Base-by-base conservation (phyloP, 2,329 filamentous ascomycete species). In the Fusarium pseudograminearum region DNA sequence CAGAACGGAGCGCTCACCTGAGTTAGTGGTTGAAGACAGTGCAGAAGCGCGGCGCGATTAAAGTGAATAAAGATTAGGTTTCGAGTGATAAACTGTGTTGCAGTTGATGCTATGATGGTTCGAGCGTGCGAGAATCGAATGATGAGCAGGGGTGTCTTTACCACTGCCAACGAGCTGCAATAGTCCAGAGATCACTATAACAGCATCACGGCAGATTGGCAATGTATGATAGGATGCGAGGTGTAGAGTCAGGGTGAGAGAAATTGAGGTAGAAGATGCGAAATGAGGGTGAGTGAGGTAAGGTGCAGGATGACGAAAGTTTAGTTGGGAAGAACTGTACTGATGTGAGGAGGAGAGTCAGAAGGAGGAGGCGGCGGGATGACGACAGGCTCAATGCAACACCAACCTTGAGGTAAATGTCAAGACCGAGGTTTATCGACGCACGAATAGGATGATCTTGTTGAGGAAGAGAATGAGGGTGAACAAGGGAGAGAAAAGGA, bases 131-230 rank as follows among this genome's bases (percentile, higher is more conserved):
- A 65, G 38, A 47, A 73, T 74, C 72, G 65, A 67, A 74, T 60
- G 72, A 74, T 57, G 51, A 34, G 55, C 71, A 72, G 61, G 71
- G 69, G 58, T 69, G 42, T 54, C 42, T 42, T 30, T 58, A 61
- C 52, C 57, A 57, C 51, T 57, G 38, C 53, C 31, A 36, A 61
- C 24, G 42, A 51, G 46, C 38, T 38, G 44, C 46, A 42, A 36
- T 69, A 51, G 55, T 59, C 56, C 34, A 47, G 44, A 34, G 40
- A 48, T 46, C 26, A 46, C 47, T 59, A 28, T 41, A 47, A 58
- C 36, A 24, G 42, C 42, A 66, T 60, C 52, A 50, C 56, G 45
- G 48, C 40, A 40, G 40, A 61, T 65, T 52, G 54, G 45, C 36
- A 28, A 36, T 20, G 24, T 42, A 22, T 33, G 22, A 47, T 46